phyloP scores from a whole-genome alignment of 75 land plant genomes.

The Pinus taeda region DNA sequence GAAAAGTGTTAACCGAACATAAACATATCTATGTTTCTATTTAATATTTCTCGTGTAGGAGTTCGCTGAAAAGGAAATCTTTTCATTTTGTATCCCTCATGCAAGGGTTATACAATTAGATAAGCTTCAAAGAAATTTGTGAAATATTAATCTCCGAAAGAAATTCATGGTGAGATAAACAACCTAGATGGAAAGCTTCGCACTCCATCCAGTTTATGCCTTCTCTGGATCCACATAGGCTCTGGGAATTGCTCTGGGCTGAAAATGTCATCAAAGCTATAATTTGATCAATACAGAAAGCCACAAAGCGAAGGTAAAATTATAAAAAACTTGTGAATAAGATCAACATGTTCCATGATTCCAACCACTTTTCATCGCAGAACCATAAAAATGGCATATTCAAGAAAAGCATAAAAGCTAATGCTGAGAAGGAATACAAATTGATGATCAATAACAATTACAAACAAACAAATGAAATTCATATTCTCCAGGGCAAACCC shows the following conservation, averaged over 20 bases:
- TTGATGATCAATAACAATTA: background rate
- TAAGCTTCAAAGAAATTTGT: background rate
- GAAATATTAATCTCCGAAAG: background rate
- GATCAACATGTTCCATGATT: background rate
- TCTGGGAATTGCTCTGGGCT: slow-evolving; percentile 15
- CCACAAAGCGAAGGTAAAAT: background rate
- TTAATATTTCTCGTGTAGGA: no score
- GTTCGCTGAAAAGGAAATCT: no score
- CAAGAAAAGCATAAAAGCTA: no score
- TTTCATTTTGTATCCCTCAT: background rate
- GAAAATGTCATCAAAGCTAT: background rate
- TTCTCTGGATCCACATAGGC: slow-evolving; percentile 10
- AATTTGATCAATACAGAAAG: background rate
- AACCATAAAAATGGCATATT: no score
- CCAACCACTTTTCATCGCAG: no score
- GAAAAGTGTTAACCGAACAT: no score
- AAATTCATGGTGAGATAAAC: background rate
- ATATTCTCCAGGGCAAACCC: background rate
- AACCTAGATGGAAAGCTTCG: slow-evolving; percentile 22
- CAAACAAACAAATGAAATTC: background rate
- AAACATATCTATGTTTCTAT: no score
- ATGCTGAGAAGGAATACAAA: background rate
- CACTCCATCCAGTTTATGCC: slow-evolving; percentile 15
- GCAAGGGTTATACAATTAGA: background rate
- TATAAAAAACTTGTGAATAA: background rate